Base-by-base conservation (phyloP, 1,284 basidiomycete genomes). In the Thelephora terrestris region DNA sequence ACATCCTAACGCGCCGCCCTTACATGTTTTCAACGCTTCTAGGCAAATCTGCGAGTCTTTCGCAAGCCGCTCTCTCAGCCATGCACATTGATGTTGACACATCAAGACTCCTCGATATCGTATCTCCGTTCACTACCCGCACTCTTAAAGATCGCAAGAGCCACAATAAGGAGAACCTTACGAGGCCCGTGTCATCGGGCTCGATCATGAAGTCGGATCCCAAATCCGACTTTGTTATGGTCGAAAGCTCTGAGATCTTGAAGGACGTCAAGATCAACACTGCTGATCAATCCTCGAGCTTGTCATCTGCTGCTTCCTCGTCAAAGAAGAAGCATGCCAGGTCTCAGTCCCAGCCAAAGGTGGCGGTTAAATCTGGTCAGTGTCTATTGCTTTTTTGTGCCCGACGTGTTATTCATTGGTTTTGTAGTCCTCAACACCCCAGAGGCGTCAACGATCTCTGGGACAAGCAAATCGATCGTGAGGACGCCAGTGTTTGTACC, bases 11-110 rank as follows among this genome's bases (percentile, higher is more conserved):
- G 5, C 42, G 18, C 18, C 35, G 4, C 17, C 7, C 40, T 37
- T 20, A 39, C 45, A 9, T 35, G 39, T 50, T 23, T 9, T 43
- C 20, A 6, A 12, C 9, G 29, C 29, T 9, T 25, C n/a, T 55
- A 79, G 76, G 66, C 55, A 74, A 74, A 53, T 73, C 75, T 2
- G 63, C 73, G 7, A 78, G 74, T 56, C 68, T 72, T 51, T 67
- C 69, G n/a, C 74, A 61, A 43, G 57, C 55, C 7, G 52, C 56
- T 21, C 50, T 53, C 10, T 49, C 76, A 6, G 71, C 74, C 7
- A 59, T 75, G 23, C 63, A 67, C 25, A 71, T 77, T 53, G 71
- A 74, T 55, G 70, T 71, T 53, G 73, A 76, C 52, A 54, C 69
- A 42, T 62, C 71, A 25, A 74, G 71, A 52, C 55, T 75, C 29